Conservation (phyloP, 768 basidiomycete genomes). For the Trametes cubensis region DNA sequence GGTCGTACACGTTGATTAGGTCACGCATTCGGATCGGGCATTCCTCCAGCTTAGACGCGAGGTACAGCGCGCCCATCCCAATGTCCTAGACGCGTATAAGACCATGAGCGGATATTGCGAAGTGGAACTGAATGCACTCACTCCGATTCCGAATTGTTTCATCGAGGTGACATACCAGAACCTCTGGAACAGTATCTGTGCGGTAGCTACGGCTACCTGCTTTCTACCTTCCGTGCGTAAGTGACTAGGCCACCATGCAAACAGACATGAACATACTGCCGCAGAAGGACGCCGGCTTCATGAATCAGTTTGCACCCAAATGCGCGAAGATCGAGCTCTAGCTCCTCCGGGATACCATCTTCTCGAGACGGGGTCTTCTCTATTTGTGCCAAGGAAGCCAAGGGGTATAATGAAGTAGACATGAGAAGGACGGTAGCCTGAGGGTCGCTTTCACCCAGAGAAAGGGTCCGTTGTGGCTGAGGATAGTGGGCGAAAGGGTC, state of each 20-base stretch:
- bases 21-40: constrained; percentile 91
- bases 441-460: not conserved
- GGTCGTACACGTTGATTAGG: constrained; percentile 91
- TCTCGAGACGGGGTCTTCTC: constrained; percentile 76
- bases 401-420: constrained; percentile 59
- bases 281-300: constrained; percentile 88
- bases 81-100: constrained; percentile 53
- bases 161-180: constrained; percentile 97
- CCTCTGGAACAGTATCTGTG: constrained; percentile 93
- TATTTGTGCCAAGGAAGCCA: constrained; percentile 82
- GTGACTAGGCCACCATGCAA: not conserved
- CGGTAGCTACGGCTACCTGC: constrained; percentile 95
- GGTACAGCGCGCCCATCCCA: constrained; percentile 41
- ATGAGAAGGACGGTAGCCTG: constrained; percentile 10
- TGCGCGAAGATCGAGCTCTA: constrained; percentile 88
- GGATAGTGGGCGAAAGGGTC: not conserved
- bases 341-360: constrained; percentile 77
- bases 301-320: constrained; percentile 95
- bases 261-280: constrained; percentile 61
- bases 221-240: constrained; percentile 54
- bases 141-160: constrained; percentile 92
- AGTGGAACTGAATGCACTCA: constrained; percentile 43
- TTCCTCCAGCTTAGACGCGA: constrained; percentile 86
- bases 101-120: not conserved
- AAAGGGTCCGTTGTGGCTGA: not conserved